Percentiles rank a stretch among this genome's conserved stretches.
Conservation (phyloP, 345 rosid genomes). For the Jatropha curcas region DNA sequence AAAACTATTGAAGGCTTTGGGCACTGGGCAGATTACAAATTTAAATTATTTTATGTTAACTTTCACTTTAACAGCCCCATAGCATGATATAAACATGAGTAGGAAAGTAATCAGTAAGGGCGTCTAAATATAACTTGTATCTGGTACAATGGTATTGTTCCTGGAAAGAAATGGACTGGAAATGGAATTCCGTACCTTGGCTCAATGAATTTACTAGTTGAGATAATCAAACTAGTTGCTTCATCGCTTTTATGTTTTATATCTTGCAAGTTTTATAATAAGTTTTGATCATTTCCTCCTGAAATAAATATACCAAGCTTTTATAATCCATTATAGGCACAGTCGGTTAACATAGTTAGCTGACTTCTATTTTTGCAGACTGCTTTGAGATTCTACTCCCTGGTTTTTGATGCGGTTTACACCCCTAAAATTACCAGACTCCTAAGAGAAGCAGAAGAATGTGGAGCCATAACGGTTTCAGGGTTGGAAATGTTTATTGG, state of each 20-base stretch:
- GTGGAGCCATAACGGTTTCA: slow-evolving; percentile 65
- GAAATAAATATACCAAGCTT: background rate
- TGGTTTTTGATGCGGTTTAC: slow-evolving; percentile 87
- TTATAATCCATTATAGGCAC: background rate
- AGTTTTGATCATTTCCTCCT: background rate
- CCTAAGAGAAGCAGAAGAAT: slow-evolving; percentile 79
- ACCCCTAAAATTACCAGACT: slow-evolving; percentile 83
- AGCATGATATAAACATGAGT: background rate
- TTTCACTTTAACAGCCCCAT: background rate
- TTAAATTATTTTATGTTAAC: background rate
- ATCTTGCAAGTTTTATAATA: background rate
- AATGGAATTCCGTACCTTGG: no score
- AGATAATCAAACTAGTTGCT: background rate
- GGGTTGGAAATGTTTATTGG: slow-evolving; percentile 93
- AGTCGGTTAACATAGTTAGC: background rate
- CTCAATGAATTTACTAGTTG: background rate
- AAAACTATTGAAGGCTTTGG: background rate
- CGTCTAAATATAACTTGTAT: background rate
- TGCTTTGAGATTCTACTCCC: slow-evolving; percentile 64
- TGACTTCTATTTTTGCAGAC: slow-evolving; percentile 39
- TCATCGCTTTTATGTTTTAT: background rate
- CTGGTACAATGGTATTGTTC: no score
- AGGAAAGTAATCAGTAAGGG: background rate
- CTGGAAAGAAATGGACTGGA: background rate
- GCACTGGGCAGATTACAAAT: background rate